These are phyloP conservation scores for Ambispora gerdemannii DNA, from an alignment of 192 early-diverging fungal species.

Conservation along the genomic window DNA sequence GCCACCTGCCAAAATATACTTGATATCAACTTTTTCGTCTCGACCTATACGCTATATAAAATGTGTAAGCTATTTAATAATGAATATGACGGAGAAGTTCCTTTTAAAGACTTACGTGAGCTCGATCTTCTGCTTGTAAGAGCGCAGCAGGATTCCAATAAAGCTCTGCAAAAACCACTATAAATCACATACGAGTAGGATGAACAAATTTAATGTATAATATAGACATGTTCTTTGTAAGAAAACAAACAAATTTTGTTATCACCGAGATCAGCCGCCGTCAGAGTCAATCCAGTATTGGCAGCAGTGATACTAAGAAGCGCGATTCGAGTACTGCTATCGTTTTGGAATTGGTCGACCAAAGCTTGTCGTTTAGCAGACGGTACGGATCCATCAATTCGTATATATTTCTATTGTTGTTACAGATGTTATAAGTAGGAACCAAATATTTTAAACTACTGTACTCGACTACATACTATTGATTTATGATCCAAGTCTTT, in stretches of 20 bases:
- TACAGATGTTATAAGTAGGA: too few relatives aligned
- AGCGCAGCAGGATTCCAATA: conserved; percentile 53
- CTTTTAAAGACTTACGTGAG: conserved; percentile 34
- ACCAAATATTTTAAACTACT: too few relatives aligned
- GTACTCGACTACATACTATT: too few relatives aligned
- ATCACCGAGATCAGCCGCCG: conserved; percentile 42
- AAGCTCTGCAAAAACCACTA: conserved; percentile 51
- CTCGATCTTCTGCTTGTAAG: conserved; percentile 49
- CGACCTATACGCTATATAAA: conserved; percentile 42
- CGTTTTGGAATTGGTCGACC: conserved; percentile 46
- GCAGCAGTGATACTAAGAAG: conserved; percentile 49
- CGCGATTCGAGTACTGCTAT: conserved; percentile 35
- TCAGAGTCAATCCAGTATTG: conserved; percentile 45
- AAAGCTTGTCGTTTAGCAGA: conserved; percentile 33
- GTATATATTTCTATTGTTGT: too few relatives aligned
- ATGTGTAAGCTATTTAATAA: neutral
- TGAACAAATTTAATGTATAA: neutral
- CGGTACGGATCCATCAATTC: conserved; percentile 46
- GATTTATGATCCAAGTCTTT: conserved; percentile 21
- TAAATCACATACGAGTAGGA: conserved; percentile 16
- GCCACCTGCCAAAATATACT: conserved; percentile 44
- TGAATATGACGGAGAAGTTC: neutral
- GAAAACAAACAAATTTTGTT: neutral
- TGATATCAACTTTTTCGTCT: conserved; percentile 40
- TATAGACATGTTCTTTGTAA: too few relatives aligned